Evolutionary conservation across 257 asterid genomes (phyloP).

Genomic region (Petrea volubilis): DNA sequence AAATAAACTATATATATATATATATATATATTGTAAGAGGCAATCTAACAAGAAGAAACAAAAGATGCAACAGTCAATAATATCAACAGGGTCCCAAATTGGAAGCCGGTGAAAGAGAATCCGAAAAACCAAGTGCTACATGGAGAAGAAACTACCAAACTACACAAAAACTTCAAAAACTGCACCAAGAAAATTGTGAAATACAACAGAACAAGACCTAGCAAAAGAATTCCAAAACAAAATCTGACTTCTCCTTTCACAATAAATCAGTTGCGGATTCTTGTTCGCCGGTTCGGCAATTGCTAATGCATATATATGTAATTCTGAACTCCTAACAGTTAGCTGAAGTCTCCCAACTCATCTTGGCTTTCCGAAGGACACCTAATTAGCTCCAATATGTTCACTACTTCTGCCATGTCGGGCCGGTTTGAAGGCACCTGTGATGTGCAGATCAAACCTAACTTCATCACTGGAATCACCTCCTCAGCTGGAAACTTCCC

Average conservation of each 20-base stretch:
- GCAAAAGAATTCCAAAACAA: conserved; percentile 27
- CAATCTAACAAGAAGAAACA: background rate
- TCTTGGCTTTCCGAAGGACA: conserved; percentile 69
- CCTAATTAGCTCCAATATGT: conserved; percentile 77
- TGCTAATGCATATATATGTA: conserved; percentile 17
- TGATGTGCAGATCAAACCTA: conserved; percentile 84
- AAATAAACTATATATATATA: too few relatives aligned
- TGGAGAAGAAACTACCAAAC: conserved; percentile 39
- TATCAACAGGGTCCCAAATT: conserved; percentile 13
- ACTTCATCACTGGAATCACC: conserved; percentile 79
- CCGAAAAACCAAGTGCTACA: conserved; percentile 24
- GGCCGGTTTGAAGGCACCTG: conserved; percentile 95
- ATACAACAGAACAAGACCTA: conserved; percentile 16
- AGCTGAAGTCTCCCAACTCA: conserved; percentile 45
- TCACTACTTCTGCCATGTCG: conserved; percentile 83
- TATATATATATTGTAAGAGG: too few relatives aligned
- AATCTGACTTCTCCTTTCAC: conserved; percentile 30
- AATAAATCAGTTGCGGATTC: conserved; percentile 47
- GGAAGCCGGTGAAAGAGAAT: conserved; percentile 28
- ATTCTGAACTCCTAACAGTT: conserved; percentile 22
- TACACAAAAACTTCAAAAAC: conserved; percentile 28
- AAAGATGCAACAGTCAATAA: background rate
- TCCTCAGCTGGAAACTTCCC: conserved; percentile 79
- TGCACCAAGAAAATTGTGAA: conserved; percentile 25
- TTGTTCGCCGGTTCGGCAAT: conserved; percentile 43